phyloP scores from a whole-genome alignment of 1,284 basidiomycete species.

The Ustilago crameri region DNA sequence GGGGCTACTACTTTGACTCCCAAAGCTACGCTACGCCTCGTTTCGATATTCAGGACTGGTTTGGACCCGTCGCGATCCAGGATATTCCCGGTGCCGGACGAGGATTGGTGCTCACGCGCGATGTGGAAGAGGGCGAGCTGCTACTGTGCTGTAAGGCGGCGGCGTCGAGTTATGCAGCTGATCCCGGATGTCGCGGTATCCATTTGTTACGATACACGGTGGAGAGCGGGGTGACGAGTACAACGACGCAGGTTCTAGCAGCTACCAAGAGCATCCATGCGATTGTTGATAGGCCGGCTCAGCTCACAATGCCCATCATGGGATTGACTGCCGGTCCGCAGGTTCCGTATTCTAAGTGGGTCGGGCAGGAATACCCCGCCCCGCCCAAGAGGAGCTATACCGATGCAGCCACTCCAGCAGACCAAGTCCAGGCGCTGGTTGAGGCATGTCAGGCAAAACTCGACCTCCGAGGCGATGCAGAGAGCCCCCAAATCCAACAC shows the following conservation, averaged over 20 bases:
- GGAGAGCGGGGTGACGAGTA: constrained; percentile 60
- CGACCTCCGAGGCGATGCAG: background rate
- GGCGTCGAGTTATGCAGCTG: constrained; percentile 57
- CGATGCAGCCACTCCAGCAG: constrained; percentile 13
- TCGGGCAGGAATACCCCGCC: constrained; percentile 52
- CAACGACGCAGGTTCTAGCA: constrained; percentile 65
- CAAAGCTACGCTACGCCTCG: constrained; percentile 49
- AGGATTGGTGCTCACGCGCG: constrained; percentile 59
- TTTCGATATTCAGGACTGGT: constrained; percentile 53
- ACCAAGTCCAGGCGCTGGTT: constrained; percentile 14
- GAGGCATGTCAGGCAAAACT: constrained; percentile 15
- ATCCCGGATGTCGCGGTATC: constrained; percentile 47
- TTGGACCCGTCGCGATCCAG: constrained; percentile 55
- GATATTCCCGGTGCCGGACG: constrained; percentile 63
- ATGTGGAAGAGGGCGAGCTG: constrained; percentile 59
- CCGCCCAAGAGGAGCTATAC: constrained; percentile 26
- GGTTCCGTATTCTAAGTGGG: constrained; percentile 47
- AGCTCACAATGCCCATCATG: constrained; percentile 56
- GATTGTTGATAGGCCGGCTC: constrained; percentile 56
- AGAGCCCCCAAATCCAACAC: background rate
- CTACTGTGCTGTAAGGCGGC: constrained; percentile 60
- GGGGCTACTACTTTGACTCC: constrained; percentile 56
- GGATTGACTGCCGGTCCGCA: constrained; percentile 65
- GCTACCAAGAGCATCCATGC: constrained; percentile 63
- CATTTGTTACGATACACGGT: constrained; percentile 57